Conservation (phyloP, 192 early-diverging fungal species). For the Coemansia sp. region DNA sequence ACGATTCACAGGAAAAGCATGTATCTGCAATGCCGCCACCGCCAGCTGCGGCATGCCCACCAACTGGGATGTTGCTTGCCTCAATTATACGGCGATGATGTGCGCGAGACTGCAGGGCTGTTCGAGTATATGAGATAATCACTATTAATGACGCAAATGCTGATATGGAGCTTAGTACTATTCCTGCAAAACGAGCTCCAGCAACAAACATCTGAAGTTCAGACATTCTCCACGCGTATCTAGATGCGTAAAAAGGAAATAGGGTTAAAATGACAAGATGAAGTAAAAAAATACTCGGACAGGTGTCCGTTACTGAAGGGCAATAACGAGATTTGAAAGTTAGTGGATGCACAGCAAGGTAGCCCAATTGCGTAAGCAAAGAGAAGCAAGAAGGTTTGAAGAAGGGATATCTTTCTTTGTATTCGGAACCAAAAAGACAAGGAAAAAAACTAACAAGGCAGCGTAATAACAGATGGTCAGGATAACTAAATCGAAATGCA, state of each 20-base stretch:
- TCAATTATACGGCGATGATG: constrained; percentile 44
- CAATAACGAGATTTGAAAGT: neutral
- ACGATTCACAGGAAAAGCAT: constrained; percentile 51
- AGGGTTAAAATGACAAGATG: neutral
- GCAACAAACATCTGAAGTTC: constrained; percentile 13
- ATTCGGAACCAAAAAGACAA: neutral
- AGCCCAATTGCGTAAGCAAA: neutral
- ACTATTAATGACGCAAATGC: constrained; percentile 34
- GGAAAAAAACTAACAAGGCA: neutral
- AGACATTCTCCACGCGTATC: constrained; percentile 1
- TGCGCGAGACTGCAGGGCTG: constrained; percentile 25
- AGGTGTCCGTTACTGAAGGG: no score
- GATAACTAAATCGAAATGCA: neutral
- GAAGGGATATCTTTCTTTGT: neutral
- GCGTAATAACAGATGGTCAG: neutral
- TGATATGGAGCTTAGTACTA: constrained; percentile 38
- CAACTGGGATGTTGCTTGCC: constrained; percentile 6
- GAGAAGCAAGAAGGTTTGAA: neutral
- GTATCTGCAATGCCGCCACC: constrained; percentile 1
- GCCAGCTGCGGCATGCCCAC: neutral
- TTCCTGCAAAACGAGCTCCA: constrained; percentile 32
- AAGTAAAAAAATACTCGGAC: no score
- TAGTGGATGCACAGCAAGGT: constrained; percentile 1
- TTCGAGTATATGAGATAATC: constrained; percentile 35
- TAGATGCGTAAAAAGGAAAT: neutral